Evolutionary conservation across 768 basidiomycete species (phyloP).

Genomic region (Kwoniella botswanensis): DNA sequence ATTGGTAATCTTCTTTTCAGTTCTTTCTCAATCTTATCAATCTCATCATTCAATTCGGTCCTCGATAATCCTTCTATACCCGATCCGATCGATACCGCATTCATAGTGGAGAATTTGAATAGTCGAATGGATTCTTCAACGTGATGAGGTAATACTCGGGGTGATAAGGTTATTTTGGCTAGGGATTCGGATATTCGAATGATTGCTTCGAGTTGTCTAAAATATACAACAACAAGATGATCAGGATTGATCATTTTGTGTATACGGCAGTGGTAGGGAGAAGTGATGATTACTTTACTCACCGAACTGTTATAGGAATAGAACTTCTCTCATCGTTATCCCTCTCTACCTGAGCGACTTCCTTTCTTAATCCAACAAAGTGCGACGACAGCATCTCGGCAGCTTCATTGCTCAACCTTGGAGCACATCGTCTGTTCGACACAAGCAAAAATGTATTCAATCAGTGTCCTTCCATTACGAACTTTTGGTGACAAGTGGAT

Average conservation of each 20-base stretch:
- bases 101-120: conserved; percentile 99
- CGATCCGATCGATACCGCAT: conserved; percentile 87
- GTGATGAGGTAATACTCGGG: conserved; percentile 85
- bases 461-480: neutral
- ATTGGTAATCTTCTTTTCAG: conserved; percentile 80
- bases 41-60: conserved; percentile 90
- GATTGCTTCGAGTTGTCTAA: conserved; percentile 92
- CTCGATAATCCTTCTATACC: conserved; percentile 90
- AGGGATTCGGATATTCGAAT: conserved; percentile 97
- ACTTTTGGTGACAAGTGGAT: neutral
- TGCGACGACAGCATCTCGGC: conserved; percentile 96
- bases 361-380: conserved; percentile 88
- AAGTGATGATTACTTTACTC: conserved; percentile 45
- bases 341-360: conserved; percentile 92
- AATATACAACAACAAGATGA: too few species aligned
- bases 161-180: conserved; percentile 88
- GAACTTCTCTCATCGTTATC: conserved; percentile 98
- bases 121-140: conserved; percentile 97
- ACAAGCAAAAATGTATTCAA: neutral
- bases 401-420: conserved; percentile 87
- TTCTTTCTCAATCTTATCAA: conserved; percentile 85
- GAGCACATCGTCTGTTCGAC: conserved; percentile 83
- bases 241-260: neutral
- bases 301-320: conserved; percentile 98
- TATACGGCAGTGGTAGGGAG: neutral